phyloP scores from a whole-genome alignment of 1,139 yeast genomes.

The Scheffersomyces quercinus region DNA sequence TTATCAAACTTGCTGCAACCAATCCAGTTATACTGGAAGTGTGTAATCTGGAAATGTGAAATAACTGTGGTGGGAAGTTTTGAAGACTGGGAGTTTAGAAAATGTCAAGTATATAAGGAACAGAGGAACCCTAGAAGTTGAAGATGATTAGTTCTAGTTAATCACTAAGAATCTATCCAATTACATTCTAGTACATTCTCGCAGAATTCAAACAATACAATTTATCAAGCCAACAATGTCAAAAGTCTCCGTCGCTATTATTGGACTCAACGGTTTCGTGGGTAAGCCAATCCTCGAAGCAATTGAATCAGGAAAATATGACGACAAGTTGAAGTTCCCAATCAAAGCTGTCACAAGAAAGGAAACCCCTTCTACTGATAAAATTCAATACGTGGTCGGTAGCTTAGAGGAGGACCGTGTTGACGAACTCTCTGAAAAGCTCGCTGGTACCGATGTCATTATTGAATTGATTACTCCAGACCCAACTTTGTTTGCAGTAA shows the following conservation, averaged over 20 bases:
- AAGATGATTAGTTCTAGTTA: too few relatives aligned
- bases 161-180: too few relatives aligned
- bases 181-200: too few relatives aligned
- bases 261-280: slow-evolving; percentile 53
- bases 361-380: slow-evolving; percentile 21
- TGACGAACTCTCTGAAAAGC: slow-evolving; percentile 26
- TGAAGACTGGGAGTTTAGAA: too few relatives aligned
- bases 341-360: slow-evolving; percentile 21
- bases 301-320: slow-evolving; percentile 39
- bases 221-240: neutral
- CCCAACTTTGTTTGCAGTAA: slow-evolving; percentile 26
- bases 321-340: slow-evolving; percentile 44
- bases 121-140: too few relatives aligned
- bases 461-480: slow-evolving; percentile 37
- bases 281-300: slow-evolving; percentile 49
- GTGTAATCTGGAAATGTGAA: too few relatives aligned
- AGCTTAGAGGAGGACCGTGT: slow-evolving; percentile 26
- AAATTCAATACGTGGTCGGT: slow-evolving; percentile 39
- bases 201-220: too few relatives aligned
- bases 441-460: slow-evolving; percentile 50
- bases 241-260: slow-evolving; percentile 37
- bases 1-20: too few relatives aligned
- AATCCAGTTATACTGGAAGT: too few relatives aligned
- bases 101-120: too few relatives aligned
- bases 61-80: too few relatives aligned